Conservation (phyloP, 23 red algal species). For the Agarophyton chilense region DNA sequence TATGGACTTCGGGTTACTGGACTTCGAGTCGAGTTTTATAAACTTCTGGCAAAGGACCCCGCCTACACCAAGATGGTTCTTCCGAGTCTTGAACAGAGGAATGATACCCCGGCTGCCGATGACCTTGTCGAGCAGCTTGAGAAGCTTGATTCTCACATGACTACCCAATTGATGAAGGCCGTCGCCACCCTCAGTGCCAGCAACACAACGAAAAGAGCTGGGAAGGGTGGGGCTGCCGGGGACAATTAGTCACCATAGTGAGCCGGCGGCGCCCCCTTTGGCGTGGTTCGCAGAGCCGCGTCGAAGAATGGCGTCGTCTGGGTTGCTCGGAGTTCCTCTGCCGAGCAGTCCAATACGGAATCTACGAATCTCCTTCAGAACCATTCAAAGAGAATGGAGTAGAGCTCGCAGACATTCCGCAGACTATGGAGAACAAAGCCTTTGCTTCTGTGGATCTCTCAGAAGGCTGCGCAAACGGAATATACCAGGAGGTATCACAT, state of each 20-base stretch:
- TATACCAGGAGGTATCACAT: too few species aligned
- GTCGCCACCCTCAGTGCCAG: not conserved
- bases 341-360: not conserved
- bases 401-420: too few species aligned
- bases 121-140: constrained; percentile 9
- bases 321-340: not conserved
- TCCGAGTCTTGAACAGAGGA: not conserved
- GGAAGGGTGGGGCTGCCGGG: not conserved
- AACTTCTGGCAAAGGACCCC: not conserved
- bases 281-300: not conserved
- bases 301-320: not conserved
- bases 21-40: constrained; percentile 27
- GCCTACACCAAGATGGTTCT: not conserved
- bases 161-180: constrained; percentile 26
- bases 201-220: not conserved
- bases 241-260: not conserved
- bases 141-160: constrained; percentile 11
- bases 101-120: not conserved
- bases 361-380: too few species aligned
- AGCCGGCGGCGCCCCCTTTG: not conserved
- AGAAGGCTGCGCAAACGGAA: too few species aligned
- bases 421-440: too few species aligned
- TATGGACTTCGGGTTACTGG: constrained; percentile 21
- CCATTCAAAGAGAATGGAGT: too few species aligned
- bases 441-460: too few species aligned